Conservation (phyloP, 2,329 filamentous ascomycete genomes). For the Colletotrichum sp. region DNA sequence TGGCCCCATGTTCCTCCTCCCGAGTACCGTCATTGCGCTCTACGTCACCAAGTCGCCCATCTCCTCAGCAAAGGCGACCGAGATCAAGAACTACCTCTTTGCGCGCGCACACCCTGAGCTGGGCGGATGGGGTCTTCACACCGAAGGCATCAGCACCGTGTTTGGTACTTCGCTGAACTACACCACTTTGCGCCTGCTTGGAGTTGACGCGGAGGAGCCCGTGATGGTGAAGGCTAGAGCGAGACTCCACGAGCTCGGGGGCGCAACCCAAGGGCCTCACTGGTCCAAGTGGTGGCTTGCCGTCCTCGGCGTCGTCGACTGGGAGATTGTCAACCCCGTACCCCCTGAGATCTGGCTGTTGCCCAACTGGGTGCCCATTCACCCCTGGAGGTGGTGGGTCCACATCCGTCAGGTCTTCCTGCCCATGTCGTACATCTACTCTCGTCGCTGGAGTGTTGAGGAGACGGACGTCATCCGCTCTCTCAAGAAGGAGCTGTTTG, state of each 20-base stretch:
- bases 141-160: constrained; percentile 89
- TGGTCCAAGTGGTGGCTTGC: constrained; percentile 98
- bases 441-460: constrained; percentile 79
- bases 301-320: constrained; percentile 80
- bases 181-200: constrained; percentile 77
- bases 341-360: constrained; percentile 94
- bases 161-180: constrained; percentile 95
- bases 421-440: constrained; percentile 90
- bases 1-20: constrained; percentile 93
- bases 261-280: constrained; percentile 83
- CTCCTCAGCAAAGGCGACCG: constrained; percentile 77
- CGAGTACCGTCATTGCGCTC: constrained; percentile 84
- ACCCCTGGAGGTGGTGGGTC: constrained; percentile 97
- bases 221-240: constrained; percentile 85
- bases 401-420: constrained; percentile 97
- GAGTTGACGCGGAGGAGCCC: constrained; percentile 82
- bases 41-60: constrained; percentile 90
- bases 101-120: constrained; percentile 84
- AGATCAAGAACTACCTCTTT: constrained; percentile 92
- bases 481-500: constrained; percentile 82
- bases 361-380: constrained; percentile 87
- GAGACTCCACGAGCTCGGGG: constrained; percentile 83
- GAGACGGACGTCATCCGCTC: constrained; percentile 75
- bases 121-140: constrained; percentile 97
- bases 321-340: constrained; percentile 94